Conservation (phyloP, 164 flowering plant genomes). For the Liriodendron chinense region DNA sequence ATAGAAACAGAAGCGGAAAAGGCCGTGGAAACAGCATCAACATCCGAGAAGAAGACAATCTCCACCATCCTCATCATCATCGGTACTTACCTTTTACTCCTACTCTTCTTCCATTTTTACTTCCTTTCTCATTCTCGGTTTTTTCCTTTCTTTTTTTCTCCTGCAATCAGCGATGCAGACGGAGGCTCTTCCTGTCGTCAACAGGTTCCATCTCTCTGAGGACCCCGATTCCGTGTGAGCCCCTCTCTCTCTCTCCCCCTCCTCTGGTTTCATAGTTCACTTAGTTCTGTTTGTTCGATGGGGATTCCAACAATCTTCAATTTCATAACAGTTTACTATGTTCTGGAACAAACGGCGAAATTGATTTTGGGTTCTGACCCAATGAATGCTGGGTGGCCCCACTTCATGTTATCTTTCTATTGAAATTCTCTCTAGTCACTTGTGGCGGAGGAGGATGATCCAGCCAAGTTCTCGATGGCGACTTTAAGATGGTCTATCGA, state of each 20-base stretch:
- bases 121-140: neutral
- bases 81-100: constrained; percentile 32
- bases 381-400: neutral
- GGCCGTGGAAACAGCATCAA: constrained; percentile 21
- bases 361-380: too few relatives aligned
- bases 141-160: neutral
- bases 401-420: neutral
- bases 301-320: too few relatives aligned
- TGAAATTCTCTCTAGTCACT: neutral
- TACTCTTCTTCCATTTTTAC: neutral
- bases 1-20: constrained; percentile 29
- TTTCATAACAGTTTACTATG: neutral
- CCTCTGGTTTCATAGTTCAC: neutral
- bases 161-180: constrained; percentile 82
- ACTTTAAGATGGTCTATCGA: neutral
- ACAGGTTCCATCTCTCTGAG: constrained; percentile 60
- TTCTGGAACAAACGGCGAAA: neutral
- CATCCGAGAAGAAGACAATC: constrained; percentile 42
- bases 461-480: too few relatives aligned
- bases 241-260: neutral
- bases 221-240: constrained; percentile 60
- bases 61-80: constrained; percentile 67
- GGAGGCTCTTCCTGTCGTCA: constrained; percentile 86
- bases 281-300: too few relatives aligned
- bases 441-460: too few relatives aligned